Conservation (phyloP, 495 filamentous ascomycete genomes). For the Hamigera avellanea region DNA sequence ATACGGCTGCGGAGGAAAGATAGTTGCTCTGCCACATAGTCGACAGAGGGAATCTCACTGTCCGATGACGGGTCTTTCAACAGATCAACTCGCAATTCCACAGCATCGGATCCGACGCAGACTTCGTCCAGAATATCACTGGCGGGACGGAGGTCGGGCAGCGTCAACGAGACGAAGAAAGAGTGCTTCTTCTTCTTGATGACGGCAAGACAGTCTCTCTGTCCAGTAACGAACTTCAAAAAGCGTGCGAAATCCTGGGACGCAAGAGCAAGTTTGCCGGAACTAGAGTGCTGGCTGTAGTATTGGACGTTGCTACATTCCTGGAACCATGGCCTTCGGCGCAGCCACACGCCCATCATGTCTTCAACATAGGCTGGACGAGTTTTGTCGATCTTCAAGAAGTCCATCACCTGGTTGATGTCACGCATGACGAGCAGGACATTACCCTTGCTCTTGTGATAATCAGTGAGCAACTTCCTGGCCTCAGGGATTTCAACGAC, state of each 20-base stretch:
- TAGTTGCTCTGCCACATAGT: conserved; percentile 73
- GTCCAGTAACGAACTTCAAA: conserved; percentile 60
- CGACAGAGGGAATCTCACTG: conserved; percentile 48
- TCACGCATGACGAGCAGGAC: conserved; percentile 83
- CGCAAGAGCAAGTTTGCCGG: conserved; percentile 41
- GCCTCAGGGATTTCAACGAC: conserved; percentile 83
- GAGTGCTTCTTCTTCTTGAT: conserved; percentile 63
- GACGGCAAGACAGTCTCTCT: conserved; percentile 46
- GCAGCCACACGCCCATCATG: conserved; percentile 83
- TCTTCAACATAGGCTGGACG: conserved; percentile 90
- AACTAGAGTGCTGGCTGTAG: conserved; percentile 58
- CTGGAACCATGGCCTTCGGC: conserved; percentile 82
- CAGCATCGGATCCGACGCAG: conserved; percentile 79
- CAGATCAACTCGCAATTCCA: conserved; percentile 89
- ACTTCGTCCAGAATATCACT: conserved; percentile 56
- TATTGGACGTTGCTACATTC: conserved; percentile 95
- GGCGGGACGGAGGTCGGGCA: conserved; percentile 56
- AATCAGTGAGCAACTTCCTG: conserved; percentile 60
- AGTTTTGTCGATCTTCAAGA: conserved; percentile 79
- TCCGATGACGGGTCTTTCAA: conserved; percentile 57
- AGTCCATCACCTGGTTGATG: conserved; percentile 80
- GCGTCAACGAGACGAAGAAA: conserved; percentile 87
- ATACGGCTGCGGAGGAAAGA: conserved; percentile 63
- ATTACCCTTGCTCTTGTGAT: conserved; percentile 71
- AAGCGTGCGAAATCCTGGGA: conserved; percentile 74